A percentile compares a stretch with the other conserved stretches of the same genome.
phyloP scores from a whole-genome alignment of 2,329 filamentous ascomycete species.

The Podosphaera fusca region DNA sequence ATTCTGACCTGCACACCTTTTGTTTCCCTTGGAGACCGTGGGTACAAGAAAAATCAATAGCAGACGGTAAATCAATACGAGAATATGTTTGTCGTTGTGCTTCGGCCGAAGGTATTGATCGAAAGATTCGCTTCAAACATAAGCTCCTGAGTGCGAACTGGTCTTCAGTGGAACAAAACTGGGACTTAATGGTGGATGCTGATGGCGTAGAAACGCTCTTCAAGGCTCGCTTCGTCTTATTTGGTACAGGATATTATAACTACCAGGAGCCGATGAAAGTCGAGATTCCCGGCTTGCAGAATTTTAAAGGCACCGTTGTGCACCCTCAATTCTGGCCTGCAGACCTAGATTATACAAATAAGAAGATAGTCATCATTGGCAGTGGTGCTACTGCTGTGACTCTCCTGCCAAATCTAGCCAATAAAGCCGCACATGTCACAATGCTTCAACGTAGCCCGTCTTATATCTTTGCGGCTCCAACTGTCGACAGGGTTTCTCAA shows the following conservation, averaged over 20 bases:
- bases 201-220: constrained; percentile 15
- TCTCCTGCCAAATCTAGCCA: constrained; percentile 44
- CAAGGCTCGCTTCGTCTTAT: constrained; percentile 26
- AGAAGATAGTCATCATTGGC: constrained; percentile 24
- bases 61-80: constrained; percentile 27
- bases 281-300: constrained; percentile 32
- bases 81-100: constrained; percentile 31
- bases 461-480: constrained; percentile 34
- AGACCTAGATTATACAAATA: constrained; percentile 37
- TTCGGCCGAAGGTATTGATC: constrained; percentile 26
- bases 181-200: constrained; percentile 24
- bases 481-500: constrained; percentile 5
- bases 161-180: constrained; percentile 28
- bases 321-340: constrained; percentile 58
- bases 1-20: constrained; percentile 37
- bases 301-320: constrained; percentile 34
- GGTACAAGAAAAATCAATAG: constrained; percentile 28
- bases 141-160: constrained; percentile 28
- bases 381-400: constrained; percentile 57
- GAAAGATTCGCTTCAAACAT: constrained; percentile 29
- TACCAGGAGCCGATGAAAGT: constrained; percentile 30
- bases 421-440: constrained; percentile 42
- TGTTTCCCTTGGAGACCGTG: constrained; percentile 50
- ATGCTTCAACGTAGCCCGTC: constrained; percentile 63
- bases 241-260: constrained; percentile 42